Conservation (phyloP, 148 eudicot genomes). For the Rhododendron simsii region DNA sequence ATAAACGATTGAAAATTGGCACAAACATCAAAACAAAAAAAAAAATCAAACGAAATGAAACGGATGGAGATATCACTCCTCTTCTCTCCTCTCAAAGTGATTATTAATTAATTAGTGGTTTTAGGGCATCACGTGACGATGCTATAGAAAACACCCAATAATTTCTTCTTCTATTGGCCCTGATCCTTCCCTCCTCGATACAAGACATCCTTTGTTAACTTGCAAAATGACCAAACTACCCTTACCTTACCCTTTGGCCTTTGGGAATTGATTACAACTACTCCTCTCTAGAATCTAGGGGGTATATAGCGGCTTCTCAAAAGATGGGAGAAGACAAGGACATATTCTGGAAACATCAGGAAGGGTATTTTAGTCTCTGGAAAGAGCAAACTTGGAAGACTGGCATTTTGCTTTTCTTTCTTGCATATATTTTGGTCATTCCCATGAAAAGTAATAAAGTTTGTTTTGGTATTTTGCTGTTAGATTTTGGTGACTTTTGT, state of each 20-base stretch:
- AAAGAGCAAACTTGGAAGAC: background rate
- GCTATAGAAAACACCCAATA: background rate
- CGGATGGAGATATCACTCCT: background rate
- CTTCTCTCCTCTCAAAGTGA: too few relatives aligned
- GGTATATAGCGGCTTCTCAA: background rate
- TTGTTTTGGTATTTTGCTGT: constrained; percentile 10
- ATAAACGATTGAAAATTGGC: too few relatives aligned
- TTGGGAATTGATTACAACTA: background rate
- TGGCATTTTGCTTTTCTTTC: background rate
- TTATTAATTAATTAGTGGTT: too few relatives aligned
- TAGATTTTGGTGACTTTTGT: constrained; percentile 4
- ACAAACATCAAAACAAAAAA: too few relatives aligned
- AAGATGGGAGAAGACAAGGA: background rate
- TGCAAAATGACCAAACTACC: background rate
- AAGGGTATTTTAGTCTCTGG: background rate
- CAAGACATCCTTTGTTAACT: background rate
- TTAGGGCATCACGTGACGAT: background rate
- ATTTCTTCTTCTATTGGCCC: background rate
- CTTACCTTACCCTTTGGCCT: background rate
- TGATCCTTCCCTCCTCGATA: background rate
- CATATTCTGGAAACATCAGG: background rate
- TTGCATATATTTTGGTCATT: background rate
- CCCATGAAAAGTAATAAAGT: constrained; percentile 11
- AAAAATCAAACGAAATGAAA: too few relatives aligned
- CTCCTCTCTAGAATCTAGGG: background rate